Base-by-base conservation (phyloP, 2,329 filamentous ascomycete species). In the Alternaria postmessia region DNA sequence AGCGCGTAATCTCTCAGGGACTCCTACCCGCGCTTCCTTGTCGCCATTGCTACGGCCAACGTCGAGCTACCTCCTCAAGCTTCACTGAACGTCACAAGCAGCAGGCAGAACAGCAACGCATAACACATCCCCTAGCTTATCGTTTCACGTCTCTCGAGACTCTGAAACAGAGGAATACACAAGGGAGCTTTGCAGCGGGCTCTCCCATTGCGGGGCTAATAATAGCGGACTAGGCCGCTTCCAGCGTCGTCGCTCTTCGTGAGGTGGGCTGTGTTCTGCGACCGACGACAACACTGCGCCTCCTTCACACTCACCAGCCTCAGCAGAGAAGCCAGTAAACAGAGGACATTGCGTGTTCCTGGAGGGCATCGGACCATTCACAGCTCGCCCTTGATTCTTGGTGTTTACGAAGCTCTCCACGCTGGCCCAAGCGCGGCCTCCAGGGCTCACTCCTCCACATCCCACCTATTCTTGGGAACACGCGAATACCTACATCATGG, bases 401-500 rank as follows among this genome's bases (percentile, higher is more conserved):
- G 54, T 53, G 48, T 39, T 42, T 51, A 38, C 48, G 54, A 51
- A 51, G 20, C 51, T 59, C 58, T 57, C 54, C 54, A 57, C 39
- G 54, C 42, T 49, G 58, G 58, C 46, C 72, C 66, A 65, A 74
- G 73, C 70, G 63, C 62, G 64, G 57, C 46, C 41, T 47, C 47
- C 57, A 59, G 61, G 64, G 59, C 57, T 63, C 63, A 39, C 47
- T 61, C 54, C 47, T 60, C 54, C 62, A 55, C 54, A 58, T 54
- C 47, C 41, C 39, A 60, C 65, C 71, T 67, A 68, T 70, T 67
- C 65, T 74, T 75, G 75, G 71, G 65, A 71, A 70, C 72, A 72
- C 65, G 62, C 68, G 61, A 63, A 49, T 73, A 70, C 72, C 86
- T 87, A 84, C 85, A 87, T 80, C 81, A 68, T 68, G 66, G 66